Percentiles rank a stretch among this genome's conserved stretches.
Evolutionary conservation across 768 basidiomycete genomes (phyloP).

Genomic region (Boletus coccyginus): DNA sequence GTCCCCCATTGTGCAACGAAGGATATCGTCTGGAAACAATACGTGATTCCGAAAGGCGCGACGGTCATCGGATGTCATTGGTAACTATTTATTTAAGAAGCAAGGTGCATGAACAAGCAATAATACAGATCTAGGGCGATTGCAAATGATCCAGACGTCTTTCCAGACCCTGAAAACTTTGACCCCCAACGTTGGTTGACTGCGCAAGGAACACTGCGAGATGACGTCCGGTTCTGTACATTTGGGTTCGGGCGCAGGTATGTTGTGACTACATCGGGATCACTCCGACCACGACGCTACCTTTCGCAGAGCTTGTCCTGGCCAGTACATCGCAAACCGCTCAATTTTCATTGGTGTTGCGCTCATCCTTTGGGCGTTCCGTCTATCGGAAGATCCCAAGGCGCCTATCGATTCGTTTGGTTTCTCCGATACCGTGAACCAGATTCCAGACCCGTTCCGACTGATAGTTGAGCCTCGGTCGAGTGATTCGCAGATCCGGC

Average conservation of each 20-base stretch:
- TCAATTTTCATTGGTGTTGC: not conserved
- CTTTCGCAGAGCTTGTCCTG: slow-evolving; percentile 2
- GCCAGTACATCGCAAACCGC: not conserved
- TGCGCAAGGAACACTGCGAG: not conserved
- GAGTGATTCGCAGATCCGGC: slow-evolving; percentile 1
- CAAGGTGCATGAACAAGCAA: not conserved
- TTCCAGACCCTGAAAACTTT: slow-evolving; percentile 4
- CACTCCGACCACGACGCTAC: not conserved
- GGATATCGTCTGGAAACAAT: slow-evolving; percentile 4
- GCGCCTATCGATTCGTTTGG: not conserved
- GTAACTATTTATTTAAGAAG: not conserved
- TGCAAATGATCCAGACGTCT: slow-evolving; percentile 3
- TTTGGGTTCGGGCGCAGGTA: slow-evolving; percentile 10
- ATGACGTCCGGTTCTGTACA: slow-evolving; percentile 3
- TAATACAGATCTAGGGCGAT: slow-evolving; percentile 1
- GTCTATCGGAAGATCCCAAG: not conserved
- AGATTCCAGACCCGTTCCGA: not conserved
- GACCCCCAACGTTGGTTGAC: slow-evolving; percentile 7
- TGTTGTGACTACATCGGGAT: not conserved
- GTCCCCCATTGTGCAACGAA: slow-evolving; percentile 3
- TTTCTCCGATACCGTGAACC: not conserved
- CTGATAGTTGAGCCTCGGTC: not conserved
- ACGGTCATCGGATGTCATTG: slow-evolving; percentile 4
- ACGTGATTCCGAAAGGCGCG: slow-evolving; percentile 5
- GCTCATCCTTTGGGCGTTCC: slow-evolving; percentile 4